Evolutionary conservation across 192 early-diverging fungal genomes (phyloP).

Genomic region (Chytriomyces confervae): DNA sequence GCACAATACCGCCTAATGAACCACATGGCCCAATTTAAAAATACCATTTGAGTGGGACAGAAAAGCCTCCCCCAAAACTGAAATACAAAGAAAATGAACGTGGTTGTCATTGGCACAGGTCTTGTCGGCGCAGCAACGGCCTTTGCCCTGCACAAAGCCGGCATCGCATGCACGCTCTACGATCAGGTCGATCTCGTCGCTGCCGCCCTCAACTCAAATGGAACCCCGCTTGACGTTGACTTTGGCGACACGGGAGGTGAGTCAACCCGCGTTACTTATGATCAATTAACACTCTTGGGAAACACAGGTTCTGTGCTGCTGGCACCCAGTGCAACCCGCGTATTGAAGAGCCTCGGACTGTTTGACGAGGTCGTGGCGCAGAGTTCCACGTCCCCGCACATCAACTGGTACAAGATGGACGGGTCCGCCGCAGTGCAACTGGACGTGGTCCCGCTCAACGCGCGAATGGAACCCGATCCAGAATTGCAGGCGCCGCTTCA

Average conservation of each 20-base stretch:
- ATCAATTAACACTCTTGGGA: neutral
- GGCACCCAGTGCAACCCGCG: slow-evolving; percentile 10
- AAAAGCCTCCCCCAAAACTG: neutral
- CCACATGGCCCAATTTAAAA: too few species aligned
- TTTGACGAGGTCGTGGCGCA: slow-evolving; percentile 1
- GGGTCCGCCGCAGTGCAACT: neutral
- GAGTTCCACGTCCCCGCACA: neutral
- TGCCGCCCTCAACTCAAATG: slow-evolving; percentile 1
- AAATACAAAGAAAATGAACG: slow-evolving; percentile 8
- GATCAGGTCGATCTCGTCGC: slow-evolving; percentile 25
- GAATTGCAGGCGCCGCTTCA: neutral
- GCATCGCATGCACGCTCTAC: slow-evolving; percentile 13
- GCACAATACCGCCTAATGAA: too few species aligned
- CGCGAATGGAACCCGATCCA: neutral
- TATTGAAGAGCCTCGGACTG: slow-evolving; percentile 15
- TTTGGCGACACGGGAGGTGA: slow-evolving; percentile 34
- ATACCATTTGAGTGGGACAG: too few species aligned
- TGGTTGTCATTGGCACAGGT: slow-evolving; percentile 13
- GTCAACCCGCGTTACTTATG: neutral
- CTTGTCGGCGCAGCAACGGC: slow-evolving; percentile 34
- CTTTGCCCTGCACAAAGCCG: slow-evolving; percentile 10
- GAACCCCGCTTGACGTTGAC: neutral
- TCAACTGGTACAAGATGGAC: neutral
- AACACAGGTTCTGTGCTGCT: slow-evolving; percentile 4
- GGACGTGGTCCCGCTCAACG: neutral